Percentiles rank a stretch among this genome's conserved stretches.
phyloP scores from a whole-genome alignment of 1,284 basidiomycete species.

The Puccinia triticina region DNA sequence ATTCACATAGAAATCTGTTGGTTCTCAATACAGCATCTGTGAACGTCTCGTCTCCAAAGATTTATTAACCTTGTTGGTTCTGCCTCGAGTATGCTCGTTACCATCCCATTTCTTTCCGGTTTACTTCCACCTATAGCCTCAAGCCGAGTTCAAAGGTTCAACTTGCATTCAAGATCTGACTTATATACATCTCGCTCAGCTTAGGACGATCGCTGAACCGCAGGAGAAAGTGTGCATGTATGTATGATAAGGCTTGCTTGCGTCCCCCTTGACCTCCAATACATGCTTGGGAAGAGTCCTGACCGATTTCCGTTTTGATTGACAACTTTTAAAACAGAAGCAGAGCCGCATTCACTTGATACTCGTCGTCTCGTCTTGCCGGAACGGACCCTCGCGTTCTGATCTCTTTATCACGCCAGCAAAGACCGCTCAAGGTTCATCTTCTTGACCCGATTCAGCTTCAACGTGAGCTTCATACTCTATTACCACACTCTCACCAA shows the following conservation, averaged over 20 bases:
- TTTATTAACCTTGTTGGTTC: not conserved
- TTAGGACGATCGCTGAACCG: constrained; percentile 1
- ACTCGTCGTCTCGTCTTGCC: not conserved
- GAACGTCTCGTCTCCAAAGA: constrained; percentile 18
- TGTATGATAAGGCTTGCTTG: not conserved
- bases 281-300: not conserved
- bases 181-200: not conserved
- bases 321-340: not conserved
- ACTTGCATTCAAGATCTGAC: not conserved
- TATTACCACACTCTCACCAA: not conserved
- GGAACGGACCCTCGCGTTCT: not conserved
- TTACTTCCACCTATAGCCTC: not conserved
- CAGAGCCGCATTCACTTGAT: not conserved
- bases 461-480: not conserved
- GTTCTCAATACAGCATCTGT: not conserved
- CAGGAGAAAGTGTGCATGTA: not conserved
- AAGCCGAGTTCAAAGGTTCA: not conserved
- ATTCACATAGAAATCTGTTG: not conserved
- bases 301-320: not conserved
- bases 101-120: not conserved
- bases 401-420: not conserved
- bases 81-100: not conserved
- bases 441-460: not conserved
- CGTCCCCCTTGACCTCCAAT: not conserved
- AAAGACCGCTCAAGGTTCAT: not conserved